Percentiles rank a stretch among this genome's conserved stretches.
phyloP scores from a whole-genome alignment of 345 rosid species.

The Excoecaria agallocha region DNA sequence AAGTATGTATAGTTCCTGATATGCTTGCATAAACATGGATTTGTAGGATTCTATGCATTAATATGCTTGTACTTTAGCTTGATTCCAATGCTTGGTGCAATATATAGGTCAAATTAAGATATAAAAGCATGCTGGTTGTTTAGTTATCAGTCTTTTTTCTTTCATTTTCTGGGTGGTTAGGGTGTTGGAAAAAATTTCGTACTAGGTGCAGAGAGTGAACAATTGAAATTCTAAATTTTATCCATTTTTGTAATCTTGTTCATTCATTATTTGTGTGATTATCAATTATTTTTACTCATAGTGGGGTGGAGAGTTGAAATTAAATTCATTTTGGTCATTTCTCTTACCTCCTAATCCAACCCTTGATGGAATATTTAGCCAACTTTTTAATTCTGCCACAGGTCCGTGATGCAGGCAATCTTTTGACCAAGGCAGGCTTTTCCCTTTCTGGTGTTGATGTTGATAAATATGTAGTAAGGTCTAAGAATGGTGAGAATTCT shows the following conservation, averaged over 20 bases:
- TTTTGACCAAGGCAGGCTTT: constrained; percentile 92
- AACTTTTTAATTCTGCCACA: constrained; percentile 17
- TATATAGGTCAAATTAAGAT: not conserved
- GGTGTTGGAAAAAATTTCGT: not conserved
- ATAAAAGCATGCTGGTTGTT: not conserved
- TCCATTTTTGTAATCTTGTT: not conserved
- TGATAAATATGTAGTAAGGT: constrained; percentile 82
- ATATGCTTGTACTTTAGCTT: not conserved
- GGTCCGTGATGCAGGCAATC: constrained; percentile 98
- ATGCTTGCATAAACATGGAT: not conserved
- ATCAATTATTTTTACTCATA: too few species aligned
- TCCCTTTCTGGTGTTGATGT: constrained; percentile 93
- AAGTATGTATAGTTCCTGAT: constrained; percentile 41
- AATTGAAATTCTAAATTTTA: not conserved
- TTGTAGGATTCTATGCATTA: not conserved
- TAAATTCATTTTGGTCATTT: not conserved
- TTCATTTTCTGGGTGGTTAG: not conserved
- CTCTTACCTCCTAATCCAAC: not conserved
- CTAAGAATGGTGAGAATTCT: constrained; percentile 61
- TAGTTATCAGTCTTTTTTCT: not conserved
- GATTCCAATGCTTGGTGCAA: not conserved
- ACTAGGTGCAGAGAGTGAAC: not conserved
- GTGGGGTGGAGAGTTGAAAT: not conserved
- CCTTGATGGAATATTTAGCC: not conserved
- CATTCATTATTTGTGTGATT: not conserved